These are phyloP conservation scores for Hyphodiscus sp. DNA, from an alignment of 2,329 filamentous ascomycete genomes.

Conservation along the genomic window DNA sequence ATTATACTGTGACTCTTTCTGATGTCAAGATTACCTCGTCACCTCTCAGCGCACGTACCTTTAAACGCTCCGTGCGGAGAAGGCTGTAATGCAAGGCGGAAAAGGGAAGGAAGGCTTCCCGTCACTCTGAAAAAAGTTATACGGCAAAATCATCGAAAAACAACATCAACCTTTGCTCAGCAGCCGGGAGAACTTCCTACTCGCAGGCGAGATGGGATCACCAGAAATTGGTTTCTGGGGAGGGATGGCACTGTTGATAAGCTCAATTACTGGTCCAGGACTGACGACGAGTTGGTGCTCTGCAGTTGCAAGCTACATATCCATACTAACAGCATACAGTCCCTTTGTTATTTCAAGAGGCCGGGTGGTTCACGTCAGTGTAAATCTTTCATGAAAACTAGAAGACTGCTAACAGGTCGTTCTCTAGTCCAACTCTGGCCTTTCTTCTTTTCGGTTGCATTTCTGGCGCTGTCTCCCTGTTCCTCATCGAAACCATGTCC, in stretches of 20 bases:
- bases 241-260: neutral
- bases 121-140: no score
- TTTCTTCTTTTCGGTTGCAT: neutral
- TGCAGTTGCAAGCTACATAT: neutral
- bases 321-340: neutral
- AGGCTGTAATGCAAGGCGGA: no score
- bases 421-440: neutral
- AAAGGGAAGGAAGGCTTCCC: no score
- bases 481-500: constrained; percentile 45
- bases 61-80: no score
- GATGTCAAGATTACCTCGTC: no score
- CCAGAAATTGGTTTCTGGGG: neutral
- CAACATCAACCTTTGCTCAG: constrained; percentile 27
- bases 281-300: neutral
- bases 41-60: no score
- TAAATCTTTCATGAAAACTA: neutral
- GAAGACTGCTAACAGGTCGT: neutral
- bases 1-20: no score
- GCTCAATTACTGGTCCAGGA: neutral
- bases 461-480: neutral
- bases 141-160: neutral
- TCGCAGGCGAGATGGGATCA: neutral
- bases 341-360: neutral
- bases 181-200: neutral
- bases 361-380: neutral